phyloP scores from a whole-genome alignment of 208 protist species.

The Vickermania spadyakhi region DNA sequence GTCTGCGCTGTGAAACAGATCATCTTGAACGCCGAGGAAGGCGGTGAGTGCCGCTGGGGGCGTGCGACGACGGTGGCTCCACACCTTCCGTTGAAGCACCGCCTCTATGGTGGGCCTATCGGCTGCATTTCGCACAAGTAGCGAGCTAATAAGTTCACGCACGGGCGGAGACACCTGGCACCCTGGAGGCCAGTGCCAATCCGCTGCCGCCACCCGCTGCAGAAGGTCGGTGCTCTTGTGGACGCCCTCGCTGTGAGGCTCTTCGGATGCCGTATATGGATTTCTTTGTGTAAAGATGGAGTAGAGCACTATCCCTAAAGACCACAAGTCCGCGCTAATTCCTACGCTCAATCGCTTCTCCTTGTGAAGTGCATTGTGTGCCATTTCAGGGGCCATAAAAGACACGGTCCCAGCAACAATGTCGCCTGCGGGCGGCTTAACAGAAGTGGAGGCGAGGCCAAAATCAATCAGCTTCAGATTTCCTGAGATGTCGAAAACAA shows the following conservation, averaged over 20 bases:
- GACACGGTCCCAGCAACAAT: constrained; percentile 85
- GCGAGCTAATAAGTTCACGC: constrained; percentile 48
- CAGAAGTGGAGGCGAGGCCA: constrained; percentile 65
- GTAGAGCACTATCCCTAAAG: constrained; percentile 83
- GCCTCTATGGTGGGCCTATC: constrained; percentile 47
- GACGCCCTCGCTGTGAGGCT: constrained; percentile 11
- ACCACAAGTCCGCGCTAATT: constrained; percentile 77
- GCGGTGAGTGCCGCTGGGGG: constrained; percentile 51
- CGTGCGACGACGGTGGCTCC: constrained; percentile 54
- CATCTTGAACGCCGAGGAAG: constrained; percentile 81
- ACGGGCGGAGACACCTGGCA: constrained; percentile 49
- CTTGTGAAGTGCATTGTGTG: constrained; percentile 80
- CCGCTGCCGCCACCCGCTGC: constrained; percentile 47
- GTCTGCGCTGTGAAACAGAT: constrained; percentile 70
- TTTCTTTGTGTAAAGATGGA: constrained; percentile 86
- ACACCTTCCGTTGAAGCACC: constrained; percentile 57
- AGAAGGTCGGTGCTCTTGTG: constrained; percentile 55
- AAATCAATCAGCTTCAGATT: constrained; percentile 90
- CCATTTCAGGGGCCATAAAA: constrained; percentile 92
- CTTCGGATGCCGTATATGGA: constrained; percentile 37
- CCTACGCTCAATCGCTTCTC: constrained; percentile 75
- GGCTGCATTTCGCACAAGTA: constrained; percentile 44
- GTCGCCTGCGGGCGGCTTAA: constrained; percentile 69
- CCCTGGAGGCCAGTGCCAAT: constrained; percentile 70
- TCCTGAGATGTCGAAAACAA: constrained; percentile 83